Evolutionary conservation across 2,329 filamentous ascomycete species (phyloP).

Genomic region (Cladorrhinum sp.): DNA sequence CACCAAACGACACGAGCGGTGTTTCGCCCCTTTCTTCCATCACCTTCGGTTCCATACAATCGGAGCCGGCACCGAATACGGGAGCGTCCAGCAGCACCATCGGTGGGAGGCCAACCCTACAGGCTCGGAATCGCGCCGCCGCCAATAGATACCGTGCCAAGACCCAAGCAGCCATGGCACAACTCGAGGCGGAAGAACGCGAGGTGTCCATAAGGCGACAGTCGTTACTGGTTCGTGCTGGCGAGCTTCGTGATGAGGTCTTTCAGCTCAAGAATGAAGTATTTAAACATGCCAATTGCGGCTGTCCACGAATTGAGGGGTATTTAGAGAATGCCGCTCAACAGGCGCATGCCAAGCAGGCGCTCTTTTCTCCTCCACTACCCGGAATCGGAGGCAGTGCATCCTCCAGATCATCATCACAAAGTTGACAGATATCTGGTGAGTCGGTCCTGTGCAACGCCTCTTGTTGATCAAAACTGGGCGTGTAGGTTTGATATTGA

Average conservation of each 20-base stretch:
- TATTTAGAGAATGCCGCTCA: neutral
- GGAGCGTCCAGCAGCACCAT: neutral
- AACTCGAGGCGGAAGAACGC: conserved; percentile 28
- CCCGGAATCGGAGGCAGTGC: neutral
- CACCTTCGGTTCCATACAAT: neutral
- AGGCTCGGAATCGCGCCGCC: conserved; percentile 29
- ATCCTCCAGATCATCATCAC: no score
- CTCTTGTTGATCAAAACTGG: no score
- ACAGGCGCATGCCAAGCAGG: neutral
- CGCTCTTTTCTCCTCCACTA: neutral
- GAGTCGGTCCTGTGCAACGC: no score
- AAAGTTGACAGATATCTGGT: no score
- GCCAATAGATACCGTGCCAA: conserved; percentile 34
- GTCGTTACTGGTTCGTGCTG: conserved; percentile 22
- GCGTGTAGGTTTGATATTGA: no score
- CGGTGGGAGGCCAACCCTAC: neutral
- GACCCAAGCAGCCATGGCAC: conserved; percentile 27
- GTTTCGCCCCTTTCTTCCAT: neutral
- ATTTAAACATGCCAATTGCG: conserved; percentile 30
- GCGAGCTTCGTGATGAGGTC: conserved; percentile 30
- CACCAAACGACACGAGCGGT: neutral
- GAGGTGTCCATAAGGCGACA: conserved; percentile 18
- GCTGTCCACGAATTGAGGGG: conserved; percentile 18
- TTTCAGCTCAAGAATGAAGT: conserved; percentile 32
- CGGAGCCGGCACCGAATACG: neutral